Base-by-base conservation (phyloP, 2,329 filamentous ascomycete species). In the Phialophora expanda region DNA sequence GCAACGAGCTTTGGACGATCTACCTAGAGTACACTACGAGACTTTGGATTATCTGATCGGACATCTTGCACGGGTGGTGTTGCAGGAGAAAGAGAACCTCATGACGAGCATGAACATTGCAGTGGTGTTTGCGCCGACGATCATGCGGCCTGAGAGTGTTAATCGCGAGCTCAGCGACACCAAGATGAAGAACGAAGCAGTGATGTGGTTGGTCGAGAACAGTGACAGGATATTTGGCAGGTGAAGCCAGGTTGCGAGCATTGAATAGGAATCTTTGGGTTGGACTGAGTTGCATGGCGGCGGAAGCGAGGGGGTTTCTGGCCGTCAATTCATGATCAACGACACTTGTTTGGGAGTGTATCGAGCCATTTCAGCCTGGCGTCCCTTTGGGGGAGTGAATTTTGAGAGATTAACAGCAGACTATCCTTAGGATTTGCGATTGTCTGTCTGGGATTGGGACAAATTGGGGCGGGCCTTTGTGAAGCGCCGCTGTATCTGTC, bases 91-190 rank as follows among this genome's bases (percentile, higher is more conserved):
- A 46, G 90, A 96, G 76, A 98, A 98, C 75, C 78, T 97, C 77
- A 99, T 99, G 95, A 97, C 92, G 26, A 91, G 94, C 64, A 91
- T 96, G 79, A 99, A 99, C 76, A 81, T 98, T 67, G 93, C 95
- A 3, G 95, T 99, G 50, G 95, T 99, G 44, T 99, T 99, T 76
- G 95, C 95, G 8, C 95, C 95, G 7, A 99, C 95, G 0, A 96
- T 99, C 73, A 96, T 99, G 92, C 87, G 94, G 72, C 93, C 96
- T 64, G 85, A 89, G 75, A 94, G 90, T 74, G 86, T 98, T 67
- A 92, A 96, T 77, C 89, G 93, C 67, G 95, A 99, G 78, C 96
- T 99, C 88, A 94, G 89, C 32, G 95, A 99, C 76, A 96, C 97
- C 84, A 91, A 95, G 76, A 86, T 89, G 72, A 97, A 98, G 85